Conservation (phyloP, 345 rosid genomes). For the Dovyalis caffra region DNA sequence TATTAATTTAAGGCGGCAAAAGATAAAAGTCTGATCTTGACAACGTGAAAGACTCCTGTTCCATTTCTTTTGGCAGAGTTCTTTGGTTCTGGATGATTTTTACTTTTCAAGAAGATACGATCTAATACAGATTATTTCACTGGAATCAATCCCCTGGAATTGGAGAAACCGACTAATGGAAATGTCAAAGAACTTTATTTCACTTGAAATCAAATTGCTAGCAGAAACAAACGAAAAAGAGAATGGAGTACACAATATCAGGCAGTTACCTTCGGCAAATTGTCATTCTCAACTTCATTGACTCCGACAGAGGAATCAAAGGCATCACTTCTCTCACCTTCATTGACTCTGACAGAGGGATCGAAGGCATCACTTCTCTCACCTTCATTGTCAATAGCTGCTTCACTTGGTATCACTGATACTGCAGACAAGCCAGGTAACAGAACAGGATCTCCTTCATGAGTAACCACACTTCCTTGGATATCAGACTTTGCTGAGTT, state of each 20-base stretch:
- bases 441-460: conserved; percentile 52
- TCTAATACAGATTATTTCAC: conserved; percentile 2
- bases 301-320: conserved; percentile 31
- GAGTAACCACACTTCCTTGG: conserved; percentile 30
- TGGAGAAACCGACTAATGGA: conserved; percentile 8
- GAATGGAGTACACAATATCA: conserved; percentile 28
- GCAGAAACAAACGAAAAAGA: neutral
- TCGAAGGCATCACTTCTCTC: conserved; percentile 18
- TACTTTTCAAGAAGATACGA: conserved; percentile 24
- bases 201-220: neutral
- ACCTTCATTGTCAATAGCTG: conserved; percentile 17
- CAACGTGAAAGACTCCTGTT: neutral
- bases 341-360: conserved; percentile 32
- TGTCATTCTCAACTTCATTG: conserved; percentile 28
- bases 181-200: neutral
- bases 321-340: conserved; percentile 19
- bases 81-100: neutral
- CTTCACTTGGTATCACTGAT: conserved; percentile 27
- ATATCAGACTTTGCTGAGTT: conserved; percentile 12
- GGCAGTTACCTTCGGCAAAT: conserved; percentile 53
- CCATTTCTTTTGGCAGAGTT: neutral
- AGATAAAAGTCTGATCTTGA: too few species aligned
- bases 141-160: conserved; percentile 2
- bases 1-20: too few species aligned
- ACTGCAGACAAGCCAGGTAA: conserved; percentile 63